phyloP scores from a whole-genome alignment of 345 rosid species.

The Bruguiera parviflora region DNA sequence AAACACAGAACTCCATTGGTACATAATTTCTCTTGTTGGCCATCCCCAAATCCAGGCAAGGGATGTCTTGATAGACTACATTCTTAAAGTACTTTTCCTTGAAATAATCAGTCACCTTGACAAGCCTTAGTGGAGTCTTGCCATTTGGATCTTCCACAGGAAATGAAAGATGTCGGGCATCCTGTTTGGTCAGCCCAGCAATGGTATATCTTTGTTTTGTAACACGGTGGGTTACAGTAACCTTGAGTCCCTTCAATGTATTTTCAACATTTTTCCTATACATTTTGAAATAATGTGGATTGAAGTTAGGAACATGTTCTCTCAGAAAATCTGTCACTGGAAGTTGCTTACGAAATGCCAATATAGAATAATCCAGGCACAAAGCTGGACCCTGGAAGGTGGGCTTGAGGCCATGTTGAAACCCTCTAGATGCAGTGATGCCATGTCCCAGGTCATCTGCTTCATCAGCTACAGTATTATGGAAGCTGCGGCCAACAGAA shows the following conservation, averaged over 20 bases:
- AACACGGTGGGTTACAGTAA: constrained; percentile 56
- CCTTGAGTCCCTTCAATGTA: constrained; percentile 51
- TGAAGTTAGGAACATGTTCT: constrained; percentile 36
- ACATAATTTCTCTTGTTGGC: constrained; percentile 45
- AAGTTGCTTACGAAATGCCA: constrained; percentile 64
- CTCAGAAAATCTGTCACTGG: constrained; percentile 53
- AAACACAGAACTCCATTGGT: constrained; percentile 77
- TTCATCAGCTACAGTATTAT: constrained; percentile 19
- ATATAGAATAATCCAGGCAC: constrained; percentile 73
- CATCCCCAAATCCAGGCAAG: constrained; percentile 70
- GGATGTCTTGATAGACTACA: constrained; percentile 47
- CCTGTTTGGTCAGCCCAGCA: constrained; percentile 44
- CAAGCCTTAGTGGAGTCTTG: constrained; percentile 24
- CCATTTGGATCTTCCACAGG: constrained; percentile 42
- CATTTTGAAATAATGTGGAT: constrained; percentile 24
- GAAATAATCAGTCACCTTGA: constrained; percentile 56
- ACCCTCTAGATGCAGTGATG: constrained; percentile 60
- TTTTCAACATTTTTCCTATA: constrained; percentile 37
- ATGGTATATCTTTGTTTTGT: constrained; percentile 61
- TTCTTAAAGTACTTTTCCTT: constrained; percentile 44
- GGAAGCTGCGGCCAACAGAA: constrained; percentile 58
- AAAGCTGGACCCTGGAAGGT: constrained; percentile 63
- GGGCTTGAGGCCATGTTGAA: constrained; percentile 68
- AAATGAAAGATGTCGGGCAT: constrained; percentile 40
- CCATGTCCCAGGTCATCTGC: constrained; percentile 59